A percentile compares a stretch with the other conserved stretches of the same genome.
Conservation (phyloP, 805 yeast genomes). For the Yamadazyma takamatsuzukensis region DNA sequence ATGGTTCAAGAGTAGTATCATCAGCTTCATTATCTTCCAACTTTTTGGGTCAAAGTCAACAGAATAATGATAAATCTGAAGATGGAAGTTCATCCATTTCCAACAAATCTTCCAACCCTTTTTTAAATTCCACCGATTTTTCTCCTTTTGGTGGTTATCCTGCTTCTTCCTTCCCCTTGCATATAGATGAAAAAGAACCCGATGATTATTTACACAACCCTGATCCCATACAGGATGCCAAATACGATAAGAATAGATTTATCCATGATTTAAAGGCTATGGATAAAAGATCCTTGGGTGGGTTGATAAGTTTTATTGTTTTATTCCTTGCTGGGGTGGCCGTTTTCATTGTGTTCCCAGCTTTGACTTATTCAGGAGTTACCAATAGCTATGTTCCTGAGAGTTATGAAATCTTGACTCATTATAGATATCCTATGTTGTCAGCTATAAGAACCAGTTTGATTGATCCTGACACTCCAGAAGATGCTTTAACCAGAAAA, state of each 20-base stretch:
- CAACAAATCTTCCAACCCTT: slow-evolving; percentile 23
- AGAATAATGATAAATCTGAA: slow-evolving; percentile 9
- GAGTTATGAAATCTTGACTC: slow-evolving; percentile 45
- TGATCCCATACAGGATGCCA: slow-evolving; percentile 89
- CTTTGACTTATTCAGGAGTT: slow-evolving; percentile 76
- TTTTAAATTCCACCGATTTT: slow-evolving; percentile 54
- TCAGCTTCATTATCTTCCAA: slow-evolving; percentile 33
- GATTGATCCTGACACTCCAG: slow-evolving; percentile 42
- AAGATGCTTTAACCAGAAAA: slow-evolving; percentile 20
- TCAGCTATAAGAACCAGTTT: slow-evolving; percentile 33
- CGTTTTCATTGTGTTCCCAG: slow-evolving; percentile 80
- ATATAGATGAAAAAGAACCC: slow-evolving; percentile 88
- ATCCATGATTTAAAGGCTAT: slow-evolving; percentile 59
- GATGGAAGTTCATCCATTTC: slow-evolving; percentile 21
- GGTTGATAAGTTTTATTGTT: slow-evolving; percentile 55
- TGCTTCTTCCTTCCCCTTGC: slow-evolving; percentile 84
- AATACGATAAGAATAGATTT: slow-evolving; percentile 70
- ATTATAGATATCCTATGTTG: slow-evolving; percentile 34
- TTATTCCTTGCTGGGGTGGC: slow-evolving; percentile 59
- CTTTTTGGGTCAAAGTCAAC: slow-evolving; percentile 11
- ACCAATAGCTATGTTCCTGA: slow-evolving; percentile 26
- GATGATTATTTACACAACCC: slow-evolving; percentile 97
- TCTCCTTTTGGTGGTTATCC: slow-evolving; percentile 98
- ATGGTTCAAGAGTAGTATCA: slow-evolving; percentile 56
- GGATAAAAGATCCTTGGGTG: slow-evolving; percentile 61